Percentiles rank a stretch among this genome's conserved stretches.
Conservation (phyloP, 2,329 filamentous ascomycete genomes). For the Aspergillus sp. region DNA sequence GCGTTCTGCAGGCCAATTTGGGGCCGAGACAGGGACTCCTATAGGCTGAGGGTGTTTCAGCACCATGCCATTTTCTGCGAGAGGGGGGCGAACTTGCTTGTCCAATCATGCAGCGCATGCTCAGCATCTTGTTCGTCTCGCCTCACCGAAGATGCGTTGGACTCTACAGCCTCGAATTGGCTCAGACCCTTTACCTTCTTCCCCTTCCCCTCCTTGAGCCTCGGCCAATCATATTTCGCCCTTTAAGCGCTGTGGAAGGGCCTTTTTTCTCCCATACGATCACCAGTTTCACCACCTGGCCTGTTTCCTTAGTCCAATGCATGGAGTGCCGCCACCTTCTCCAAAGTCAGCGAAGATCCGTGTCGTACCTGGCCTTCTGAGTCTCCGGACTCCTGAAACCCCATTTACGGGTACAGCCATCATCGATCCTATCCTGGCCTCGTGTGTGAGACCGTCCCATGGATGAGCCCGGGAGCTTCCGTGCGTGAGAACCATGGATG, state of each 20-base stretch:
- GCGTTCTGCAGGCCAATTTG: conserved; percentile 14
- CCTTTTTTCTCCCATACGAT: conserved; percentile 8
- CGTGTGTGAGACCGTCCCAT: conserved; percentile 25
- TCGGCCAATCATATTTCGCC: neutral
- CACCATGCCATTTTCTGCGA: conserved; percentile 22
- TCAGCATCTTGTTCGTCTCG: conserved; percentile 16
- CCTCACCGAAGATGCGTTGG: conserved; percentile 27
- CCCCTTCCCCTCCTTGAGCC: conserved; percentile 14
- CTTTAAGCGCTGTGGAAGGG: conserved; percentile 14
- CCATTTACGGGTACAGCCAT: conserved; percentile 14
- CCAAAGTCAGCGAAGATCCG: conserved; percentile 10
- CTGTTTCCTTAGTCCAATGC: conserved; percentile 12
- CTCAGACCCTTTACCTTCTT: conserved; percentile 16
- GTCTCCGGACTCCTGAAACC: neutral
- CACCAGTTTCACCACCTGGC: conserved; percentile 1
- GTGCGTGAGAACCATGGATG: conserved; percentile 10
- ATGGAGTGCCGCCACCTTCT: conserved; percentile 16
- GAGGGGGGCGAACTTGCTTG: conserved; percentile 1
- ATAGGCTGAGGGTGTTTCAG: conserved; percentile 15
- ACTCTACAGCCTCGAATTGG: conserved; percentile 24
- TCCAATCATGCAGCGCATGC: conserved; percentile 21
- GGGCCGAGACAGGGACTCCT: neutral
- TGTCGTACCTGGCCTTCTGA: conserved; percentile 17
- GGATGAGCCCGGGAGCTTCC: conserved; percentile 28
- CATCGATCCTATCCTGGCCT: conserved; percentile 26